These are phyloP conservation scores for Penicillium sp. DNA, from an alignment of 2,329 filamentous ascomycete genomes.

Conservation along the genomic window DNA sequence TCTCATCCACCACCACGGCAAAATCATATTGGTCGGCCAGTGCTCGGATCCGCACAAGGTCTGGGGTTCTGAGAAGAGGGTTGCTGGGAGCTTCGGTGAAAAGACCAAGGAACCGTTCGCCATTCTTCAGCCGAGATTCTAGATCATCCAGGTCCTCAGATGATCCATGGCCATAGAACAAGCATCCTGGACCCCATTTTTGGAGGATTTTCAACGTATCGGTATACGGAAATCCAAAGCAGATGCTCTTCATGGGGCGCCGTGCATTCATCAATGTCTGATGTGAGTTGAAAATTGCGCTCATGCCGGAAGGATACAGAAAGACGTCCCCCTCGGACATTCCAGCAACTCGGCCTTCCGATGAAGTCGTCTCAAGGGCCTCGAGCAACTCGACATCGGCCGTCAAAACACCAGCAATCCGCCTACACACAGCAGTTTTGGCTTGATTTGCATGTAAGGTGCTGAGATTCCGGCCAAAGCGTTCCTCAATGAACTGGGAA, in stretches of 20 bases:
- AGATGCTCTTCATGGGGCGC: conserved; percentile 69
- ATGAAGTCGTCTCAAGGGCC: conserved; percentile 46
- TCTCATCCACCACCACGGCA: conserved; percentile 88
- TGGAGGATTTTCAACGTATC: conserved; percentile 92
- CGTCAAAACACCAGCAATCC: conserved; percentile 81
- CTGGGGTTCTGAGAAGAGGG: conserved; percentile 77
- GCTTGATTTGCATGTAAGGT: conserved; percentile 73
- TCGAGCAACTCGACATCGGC: conserved; percentile 64
- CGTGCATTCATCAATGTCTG: conserved; percentile 63
- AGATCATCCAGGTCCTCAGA: conserved; percentile 76
- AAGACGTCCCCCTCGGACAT: conserved; percentile 85
- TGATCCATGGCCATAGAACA: conserved; percentile 81
- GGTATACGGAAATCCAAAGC: conserved; percentile 95
- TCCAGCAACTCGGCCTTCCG: conserved; percentile 42
- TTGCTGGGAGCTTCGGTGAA: conserved; percentile 97
- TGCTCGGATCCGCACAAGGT: conserved; percentile 72
- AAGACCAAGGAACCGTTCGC: conserved; percentile 73
- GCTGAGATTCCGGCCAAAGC: conserved; percentile 87
- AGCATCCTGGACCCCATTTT: conserved; percentile 85
- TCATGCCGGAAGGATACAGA: conserved; percentile 88
- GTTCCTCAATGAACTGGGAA: conserved; percentile 80
- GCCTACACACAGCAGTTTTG: conserved; percentile 75
- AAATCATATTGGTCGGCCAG: conserved; percentile 84
- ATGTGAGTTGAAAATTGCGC: conserved; percentile 86
- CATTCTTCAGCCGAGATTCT: conserved; percentile 63